These are phyloP conservation scores for Candida sakaeoensis DNA, from an alignment of 805 yeast genomes.

Conservation along the genomic window DNA sequence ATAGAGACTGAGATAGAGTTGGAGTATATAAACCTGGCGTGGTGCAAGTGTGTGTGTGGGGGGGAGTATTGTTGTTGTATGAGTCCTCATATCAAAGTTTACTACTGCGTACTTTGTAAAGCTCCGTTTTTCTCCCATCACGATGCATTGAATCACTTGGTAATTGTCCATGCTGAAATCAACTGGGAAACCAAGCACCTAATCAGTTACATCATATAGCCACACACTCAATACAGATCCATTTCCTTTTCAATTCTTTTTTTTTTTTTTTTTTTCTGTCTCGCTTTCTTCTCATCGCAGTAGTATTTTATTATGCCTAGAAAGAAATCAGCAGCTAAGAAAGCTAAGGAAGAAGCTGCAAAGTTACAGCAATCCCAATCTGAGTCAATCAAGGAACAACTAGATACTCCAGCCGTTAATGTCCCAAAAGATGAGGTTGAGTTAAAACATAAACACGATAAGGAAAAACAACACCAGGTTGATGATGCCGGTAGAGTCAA, in stretches of 20 bases:
- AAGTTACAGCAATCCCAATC: constrained; percentile 3
- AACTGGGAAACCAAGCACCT: neutral
- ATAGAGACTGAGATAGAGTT: too few relatives aligned
- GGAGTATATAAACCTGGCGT: too few relatives aligned
- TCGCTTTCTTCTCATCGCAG: constrained; percentile 7
- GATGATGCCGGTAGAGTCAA: neutral
- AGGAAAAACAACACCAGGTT: constrained; percentile 3
- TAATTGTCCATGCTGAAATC: neutral
- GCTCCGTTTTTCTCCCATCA: constrained; percentile 1
- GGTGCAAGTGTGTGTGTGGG: too few relatives aligned
- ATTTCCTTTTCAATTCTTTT: too few relatives aligned
- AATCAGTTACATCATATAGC: neutral
- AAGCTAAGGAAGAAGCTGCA: constrained; percentile 51
- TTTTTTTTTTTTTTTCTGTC: neutral
- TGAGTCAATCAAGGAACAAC: neutral
- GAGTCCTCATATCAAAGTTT: constrained; percentile 1
- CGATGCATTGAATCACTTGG: constrained; percentile 3
- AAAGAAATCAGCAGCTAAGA: constrained; percentile 81
- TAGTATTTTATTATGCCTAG: constrained; percentile 60
- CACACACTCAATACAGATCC: too few relatives aligned
- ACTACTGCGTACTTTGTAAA: constrained; percentile 5
- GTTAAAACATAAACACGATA: constrained; percentile 10
- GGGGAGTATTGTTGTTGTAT: too few relatives aligned
- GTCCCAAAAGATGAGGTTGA: constrained; percentile 19
- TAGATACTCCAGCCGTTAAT: constrained; percentile 1